These are phyloP conservation scores for Aureobasidium sp. DNA, from an alignment of 2,329 filamentous ascomycete species.

Conservation along the genomic window DNA sequence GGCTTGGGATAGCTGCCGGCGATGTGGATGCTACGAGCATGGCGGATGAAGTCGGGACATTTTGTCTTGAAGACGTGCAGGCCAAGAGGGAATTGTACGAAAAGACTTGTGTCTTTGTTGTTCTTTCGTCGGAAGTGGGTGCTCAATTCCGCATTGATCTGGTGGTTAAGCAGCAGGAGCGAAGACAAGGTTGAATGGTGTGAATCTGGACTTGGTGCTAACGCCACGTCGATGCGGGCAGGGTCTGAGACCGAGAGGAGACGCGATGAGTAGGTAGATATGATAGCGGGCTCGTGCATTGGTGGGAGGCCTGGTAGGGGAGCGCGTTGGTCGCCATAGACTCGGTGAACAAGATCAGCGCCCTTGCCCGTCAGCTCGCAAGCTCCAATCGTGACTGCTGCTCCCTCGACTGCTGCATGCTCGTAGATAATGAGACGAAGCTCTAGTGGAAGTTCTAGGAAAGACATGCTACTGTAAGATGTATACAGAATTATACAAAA, in stretches of 20 bases:
- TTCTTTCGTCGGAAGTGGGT: slow-evolving; percentile 23
- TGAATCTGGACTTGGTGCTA: background rate
- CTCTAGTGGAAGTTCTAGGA: slow-evolving; percentile 30
- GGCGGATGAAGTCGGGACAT: slow-evolving; percentile 32
- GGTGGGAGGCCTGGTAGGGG: slow-evolving; percentile 30
- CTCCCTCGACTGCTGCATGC: slow-evolving; percentile 28
- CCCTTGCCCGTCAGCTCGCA: slow-evolving; percentile 26
- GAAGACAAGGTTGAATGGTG: slow-evolving; percentile 11
- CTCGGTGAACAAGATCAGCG: slow-evolving; percentile 23
- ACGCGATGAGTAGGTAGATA: slow-evolving; percentile 23
- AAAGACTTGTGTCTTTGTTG: slow-evolving; percentile 29
- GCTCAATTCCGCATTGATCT: slow-evolving; percentile 28
- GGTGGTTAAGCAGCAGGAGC: slow-evolving; percentile 21
- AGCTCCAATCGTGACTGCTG: slow-evolving; percentile 31
- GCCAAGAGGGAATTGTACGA: slow-evolving; percentile 33
- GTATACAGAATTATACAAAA: background rate
- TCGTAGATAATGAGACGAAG: slow-evolving; percentile 35
- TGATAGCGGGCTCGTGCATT: slow-evolving; percentile 28
- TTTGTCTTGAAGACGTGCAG: slow-evolving; percentile 30
- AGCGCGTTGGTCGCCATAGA: slow-evolving; percentile 17
- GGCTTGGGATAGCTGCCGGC: slow-evolving; percentile 29
- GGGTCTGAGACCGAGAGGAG: slow-evolving; percentile 26
- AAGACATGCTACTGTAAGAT: slow-evolving; percentile 4
- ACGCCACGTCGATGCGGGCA: slow-evolving; percentile 17
- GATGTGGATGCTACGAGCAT: slow-evolving; percentile 32